Evolutionary conservation across 768 basidiomycete genomes (phyloP), one percentile per base, ranked within the genome.

Genomic region (Hygrocybe punicea): DNA sequence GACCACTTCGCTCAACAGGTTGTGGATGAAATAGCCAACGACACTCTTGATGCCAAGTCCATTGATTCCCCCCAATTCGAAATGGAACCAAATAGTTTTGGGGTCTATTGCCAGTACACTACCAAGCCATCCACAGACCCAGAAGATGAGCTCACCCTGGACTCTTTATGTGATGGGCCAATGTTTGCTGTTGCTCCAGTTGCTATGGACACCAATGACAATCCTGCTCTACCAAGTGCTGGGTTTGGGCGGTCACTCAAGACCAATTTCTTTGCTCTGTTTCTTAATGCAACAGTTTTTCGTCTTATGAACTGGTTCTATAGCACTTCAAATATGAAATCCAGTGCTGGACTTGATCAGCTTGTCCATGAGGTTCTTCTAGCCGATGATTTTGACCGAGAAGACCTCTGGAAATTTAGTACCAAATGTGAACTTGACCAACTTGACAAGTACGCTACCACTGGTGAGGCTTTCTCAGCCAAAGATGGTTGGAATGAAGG

Each of bases 301-400:
- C 62, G 64, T 1, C 68, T 71, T 11, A 60, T 71, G 61, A 33
- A 61, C n/a, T 76, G 74, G 74, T 63, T 65, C 6, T 73, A 73
- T 45, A 59, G 57, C 1, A 63, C 67, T 1, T 67, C 69, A 0
- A 65, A 48, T 13, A 21, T 37, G 2, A 76, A 74, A 50, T 73
- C 73, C 1, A 52, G 53, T 11, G 42, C 42, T 2, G 69, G 71
- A 33, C 46, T 73, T 1, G 56, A 75, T 23, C 57, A 57, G 0
- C 63, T 77, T 0, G 67, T 71, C 23, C 35, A 68, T 13, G 61
- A 60, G 0, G 69, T 70, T 9, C 46, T 75, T 4, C 45, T 60
- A 1, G 58, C 66, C 9, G 58, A 58, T 2, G 54, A 60, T 17
- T 74, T 76, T 54, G 36, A 66, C 4, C 6, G 17, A 0, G 29